phyloP scores from a whole-genome alignment of 345 rosid genomes.

The Rhizophora apiculata region DNA sequence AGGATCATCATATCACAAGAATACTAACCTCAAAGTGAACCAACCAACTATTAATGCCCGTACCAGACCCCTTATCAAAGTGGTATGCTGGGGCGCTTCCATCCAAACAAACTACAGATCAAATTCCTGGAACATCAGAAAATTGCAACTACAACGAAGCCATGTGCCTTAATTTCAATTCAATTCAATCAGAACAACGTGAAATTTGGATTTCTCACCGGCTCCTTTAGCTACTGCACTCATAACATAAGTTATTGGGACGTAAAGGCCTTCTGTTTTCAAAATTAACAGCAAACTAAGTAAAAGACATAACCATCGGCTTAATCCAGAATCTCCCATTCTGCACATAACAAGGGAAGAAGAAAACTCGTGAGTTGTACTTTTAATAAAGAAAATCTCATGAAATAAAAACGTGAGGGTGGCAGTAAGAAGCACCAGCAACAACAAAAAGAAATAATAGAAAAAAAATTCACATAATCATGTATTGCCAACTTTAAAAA shows the following conservation, averaged over 20 bases:
- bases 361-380: background rate
- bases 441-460: background rate
- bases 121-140: background rate
- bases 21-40: slow-evolving; percentile 81
- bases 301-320: slow-evolving; percentile 42
- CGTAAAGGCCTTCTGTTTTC: slow-evolving; percentile 46
- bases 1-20: background rate
- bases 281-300: slow-evolving; percentile 37
- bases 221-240: slow-evolving; percentile 82
- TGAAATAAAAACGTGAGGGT: slow-evolving; percentile 6
- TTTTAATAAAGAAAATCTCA: background rate
- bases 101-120: slow-evolving; percentile 75
- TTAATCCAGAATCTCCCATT: slow-evolving; percentile 51
- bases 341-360: slow-evolving; percentile 34
- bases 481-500: no score
- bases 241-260: slow-evolving; percentile 51
- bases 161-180: no score
- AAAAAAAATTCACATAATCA: no score
- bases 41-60: slow-evolving; percentile 79
- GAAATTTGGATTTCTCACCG: slow-evolving; percentile 39
- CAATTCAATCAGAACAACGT: no score
- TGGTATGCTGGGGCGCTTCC: slow-evolving; percentile 98
- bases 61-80: slow-evolving; percentile 64
- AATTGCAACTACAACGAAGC: background rate
- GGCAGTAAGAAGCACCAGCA: background rate